Evolutionary conservation across 2,329 filamentous ascomycete species (phyloP).

Genomic region (Cryphonectria nitschkei): DNA sequence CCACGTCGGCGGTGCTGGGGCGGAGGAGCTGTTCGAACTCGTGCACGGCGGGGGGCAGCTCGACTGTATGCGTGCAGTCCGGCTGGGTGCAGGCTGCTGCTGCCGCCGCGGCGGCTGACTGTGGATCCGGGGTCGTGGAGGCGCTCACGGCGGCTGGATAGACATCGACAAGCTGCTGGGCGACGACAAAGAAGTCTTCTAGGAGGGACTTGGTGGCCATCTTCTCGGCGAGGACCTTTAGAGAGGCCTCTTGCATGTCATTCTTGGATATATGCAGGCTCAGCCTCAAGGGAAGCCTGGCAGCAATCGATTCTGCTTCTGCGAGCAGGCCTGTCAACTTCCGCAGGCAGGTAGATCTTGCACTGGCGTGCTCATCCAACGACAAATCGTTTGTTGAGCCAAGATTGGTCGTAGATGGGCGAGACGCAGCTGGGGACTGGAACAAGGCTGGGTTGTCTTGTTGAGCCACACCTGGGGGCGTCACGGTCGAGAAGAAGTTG

Average conservation of each 20-base stretch:
- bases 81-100: constrained; percentile 35
- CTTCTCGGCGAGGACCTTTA: constrained; percentile 33
- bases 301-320: constrained; percentile 36
- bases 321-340: constrained; percentile 33
- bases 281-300: constrained; percentile 30
- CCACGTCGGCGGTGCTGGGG: constrained; percentile 34
- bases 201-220: constrained; percentile 36
- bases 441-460: not conserved
- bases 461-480: not conserved
- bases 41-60: constrained; percentile 29
- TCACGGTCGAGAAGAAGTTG: not conserved
- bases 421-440: not conserved
- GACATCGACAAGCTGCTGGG: constrained; percentile 41
- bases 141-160: constrained; percentile 40
- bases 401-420: not conserved
- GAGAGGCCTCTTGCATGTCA: constrained; percentile 32
- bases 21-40: constrained; percentile 27
- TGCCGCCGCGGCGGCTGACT: not conserved
- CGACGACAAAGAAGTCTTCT: constrained; percentile 40
- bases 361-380: constrained; percentile 18
- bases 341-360: constrained; percentile 27
- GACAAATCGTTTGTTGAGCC: not conserved
- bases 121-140: constrained; percentile 27
- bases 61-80: constrained; percentile 40
- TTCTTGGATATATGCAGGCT: constrained; percentile 35